phyloP scores from a whole-genome alignment of 371 early-diverging fungal species.

The Syncephalastrum contaminatum region DNA sequence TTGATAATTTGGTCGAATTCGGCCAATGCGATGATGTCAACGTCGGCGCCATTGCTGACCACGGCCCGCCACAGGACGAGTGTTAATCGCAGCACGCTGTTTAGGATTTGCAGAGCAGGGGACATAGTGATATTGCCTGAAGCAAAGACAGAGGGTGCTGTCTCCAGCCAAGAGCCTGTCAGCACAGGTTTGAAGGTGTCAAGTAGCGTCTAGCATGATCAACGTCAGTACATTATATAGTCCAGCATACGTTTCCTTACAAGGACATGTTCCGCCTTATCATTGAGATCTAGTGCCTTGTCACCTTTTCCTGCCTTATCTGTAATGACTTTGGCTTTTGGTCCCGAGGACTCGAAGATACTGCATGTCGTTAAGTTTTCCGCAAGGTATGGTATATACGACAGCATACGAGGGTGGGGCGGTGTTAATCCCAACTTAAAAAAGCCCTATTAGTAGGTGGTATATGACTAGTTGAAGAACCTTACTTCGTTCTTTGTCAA shows the following conservation, averaged over 20 bases:
- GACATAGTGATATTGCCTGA: slow-evolving; percentile 32
- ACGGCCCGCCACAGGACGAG: slow-evolving; percentile 67
- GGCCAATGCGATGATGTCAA: slow-evolving; percentile 22
- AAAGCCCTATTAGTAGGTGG: too few species aligned
- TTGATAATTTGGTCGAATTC: slow-evolving; percentile 44
- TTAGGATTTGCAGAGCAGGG: slow-evolving; percentile 48
- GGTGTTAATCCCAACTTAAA: too few species aligned
- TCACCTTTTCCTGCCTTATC: not conserved
- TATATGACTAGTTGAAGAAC: too few species aligned
- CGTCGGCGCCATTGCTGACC: slow-evolving; percentile 34
- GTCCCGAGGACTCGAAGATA: slow-evolving; percentile 37
- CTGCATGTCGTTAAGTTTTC: too few species aligned
- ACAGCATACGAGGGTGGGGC: too few species aligned
- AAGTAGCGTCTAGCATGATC: slow-evolving; percentile 33
- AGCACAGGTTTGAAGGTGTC: slow-evolving; percentile 63
- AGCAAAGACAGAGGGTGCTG: slow-evolving; percentile 66
- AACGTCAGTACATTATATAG: not conserved
- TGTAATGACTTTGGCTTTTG: not conserved
- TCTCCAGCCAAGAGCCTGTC: slow-evolving; percentile 72
- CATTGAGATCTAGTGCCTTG: not conserved
- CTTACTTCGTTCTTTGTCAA: too few species aligned
- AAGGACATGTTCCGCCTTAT: not conserved
- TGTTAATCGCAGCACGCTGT: slow-evolving; percentile 55
- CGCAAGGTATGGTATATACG: too few species aligned
- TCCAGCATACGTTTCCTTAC: slow-evolving; percentile 1